Evolutionary conservation across 129 eudicot species (phyloP).

Genomic region (Tagetes erecta): DNA sequence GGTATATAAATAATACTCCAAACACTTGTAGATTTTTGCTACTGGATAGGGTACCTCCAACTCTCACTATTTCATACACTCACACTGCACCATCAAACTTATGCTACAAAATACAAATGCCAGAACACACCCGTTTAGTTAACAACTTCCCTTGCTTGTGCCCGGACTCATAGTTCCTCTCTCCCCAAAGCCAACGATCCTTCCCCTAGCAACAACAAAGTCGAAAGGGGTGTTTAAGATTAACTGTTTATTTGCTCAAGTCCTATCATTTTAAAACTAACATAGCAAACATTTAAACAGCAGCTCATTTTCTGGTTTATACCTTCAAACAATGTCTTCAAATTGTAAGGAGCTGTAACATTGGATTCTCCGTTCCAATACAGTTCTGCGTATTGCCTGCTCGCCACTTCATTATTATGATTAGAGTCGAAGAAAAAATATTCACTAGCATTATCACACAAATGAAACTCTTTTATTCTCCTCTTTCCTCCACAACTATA

Average conservation of each 20-base stretch:
- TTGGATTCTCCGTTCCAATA: conserved; percentile 46
- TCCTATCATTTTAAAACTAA: no score
- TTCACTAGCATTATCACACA: conserved; percentile 34
- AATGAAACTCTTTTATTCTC: conserved; percentile 28
- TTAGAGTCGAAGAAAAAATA: conserved; percentile 52
- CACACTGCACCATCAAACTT: not conserved
- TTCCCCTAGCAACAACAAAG: not conserved
- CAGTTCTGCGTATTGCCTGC: conserved; percentile 48
- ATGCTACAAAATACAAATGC: not conserved
- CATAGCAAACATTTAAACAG: not conserved
- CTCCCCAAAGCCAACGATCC: not conserved
- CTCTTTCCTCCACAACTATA: conserved; percentile 55
- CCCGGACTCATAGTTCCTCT: not conserved
- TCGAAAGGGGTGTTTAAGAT: not conserved
- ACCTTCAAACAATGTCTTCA: conserved; percentile 14
- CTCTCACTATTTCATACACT: no score
- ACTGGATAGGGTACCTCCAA: no score
- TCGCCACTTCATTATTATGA: conserved; percentile 44
- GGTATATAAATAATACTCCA: no score
- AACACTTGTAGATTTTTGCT: no score
- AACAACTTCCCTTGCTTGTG: not conserved
- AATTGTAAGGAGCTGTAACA: conserved; percentile 36
- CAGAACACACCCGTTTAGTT: not conserved
- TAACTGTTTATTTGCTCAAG: not conserved
- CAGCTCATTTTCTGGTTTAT: not conserved